Conservation (phyloP, 2,329 filamentous ascomycete species). For the Raffaelea deltoideospora region DNA sequence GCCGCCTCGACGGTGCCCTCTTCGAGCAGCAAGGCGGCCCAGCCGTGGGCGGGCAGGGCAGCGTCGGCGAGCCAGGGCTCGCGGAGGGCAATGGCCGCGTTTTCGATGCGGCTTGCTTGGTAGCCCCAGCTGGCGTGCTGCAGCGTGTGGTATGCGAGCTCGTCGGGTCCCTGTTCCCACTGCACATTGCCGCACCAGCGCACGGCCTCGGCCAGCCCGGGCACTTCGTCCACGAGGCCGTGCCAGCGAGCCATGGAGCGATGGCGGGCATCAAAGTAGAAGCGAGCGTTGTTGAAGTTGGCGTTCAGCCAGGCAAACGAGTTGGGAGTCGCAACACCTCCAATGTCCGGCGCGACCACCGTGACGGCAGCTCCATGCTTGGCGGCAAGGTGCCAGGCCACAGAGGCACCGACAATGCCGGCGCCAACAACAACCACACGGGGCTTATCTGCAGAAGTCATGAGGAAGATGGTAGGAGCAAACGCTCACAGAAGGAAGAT, state of each 20-base stretch:
- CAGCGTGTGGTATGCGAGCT: slow-evolving; percentile 11
- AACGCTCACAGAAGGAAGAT: too few relatives aligned
- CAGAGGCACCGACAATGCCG: slow-evolving; percentile 15
- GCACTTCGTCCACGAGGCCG: slow-evolving; percentile 10
- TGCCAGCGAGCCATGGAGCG: slow-evolving; percentile 15
- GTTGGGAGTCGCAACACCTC: slow-evolving; percentile 16
- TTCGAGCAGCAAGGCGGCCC: slow-evolving; percentile 9
- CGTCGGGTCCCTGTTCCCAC: slow-evolving; percentile 10
- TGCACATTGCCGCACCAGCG: slow-evolving; percentile 13
- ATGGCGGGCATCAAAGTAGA: slow-evolving; percentile 16
- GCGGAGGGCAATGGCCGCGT: slow-evolving; percentile 6
- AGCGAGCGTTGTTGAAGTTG: slow-evolving; percentile 11
- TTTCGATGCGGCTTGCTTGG: slow-evolving; percentile 10
- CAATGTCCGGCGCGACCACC: slow-evolving; percentile 14
- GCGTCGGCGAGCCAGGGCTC: slow-evolving; percentile 8
- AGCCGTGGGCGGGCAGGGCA: slow-evolving; percentile 9
- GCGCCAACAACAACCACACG: slow-evolving; percentile 8
- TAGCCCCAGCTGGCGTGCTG: slow-evolving; percentile 15
- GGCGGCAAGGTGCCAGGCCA: slow-evolving; percentile 16
- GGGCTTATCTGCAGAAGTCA: too few relatives aligned
- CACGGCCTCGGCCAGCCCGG: slow-evolving; percentile 9
- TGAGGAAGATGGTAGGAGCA: too few relatives aligned
- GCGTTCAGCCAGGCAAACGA: slow-evolving; percentile 20
- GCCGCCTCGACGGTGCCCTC: slow-evolving; percentile 18
- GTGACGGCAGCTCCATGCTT: slow-evolving; percentile 12